phyloP scores from a whole-genome alignment of 2,329 filamentous ascomycete genomes.

The Trichoderma aggressivum region DNA sequence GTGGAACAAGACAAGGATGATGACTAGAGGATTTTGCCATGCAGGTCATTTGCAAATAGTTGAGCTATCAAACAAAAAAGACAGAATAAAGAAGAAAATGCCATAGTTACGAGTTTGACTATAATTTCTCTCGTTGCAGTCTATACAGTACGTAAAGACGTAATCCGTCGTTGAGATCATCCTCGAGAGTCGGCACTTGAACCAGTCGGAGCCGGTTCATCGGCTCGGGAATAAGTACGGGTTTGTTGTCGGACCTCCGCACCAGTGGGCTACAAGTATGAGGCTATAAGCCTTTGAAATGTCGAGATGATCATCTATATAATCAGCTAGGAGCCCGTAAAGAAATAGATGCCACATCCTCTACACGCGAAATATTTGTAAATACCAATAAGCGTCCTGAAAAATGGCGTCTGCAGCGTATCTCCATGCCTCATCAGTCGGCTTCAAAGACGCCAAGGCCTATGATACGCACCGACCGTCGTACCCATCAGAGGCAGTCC shows the following conservation, averaged over 20 bases:
- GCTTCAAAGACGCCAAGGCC: slow-evolving; percentile 60
- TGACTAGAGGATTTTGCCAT: slow-evolving; percentile 1
- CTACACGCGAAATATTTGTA: not conserved
- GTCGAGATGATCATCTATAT: not conserved
- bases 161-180: not conserved
- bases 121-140: not conserved
- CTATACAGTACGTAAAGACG: not conserved
- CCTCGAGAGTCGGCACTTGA: not conserved
- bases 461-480: slow-evolving; percentile 69
- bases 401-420: slow-evolving; percentile 38
- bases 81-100: not conserved
- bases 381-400: not conserved
- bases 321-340: not conserved
- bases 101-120: not conserved
- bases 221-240: slow-evolving; percentile 14
- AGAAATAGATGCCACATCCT: not conserved
- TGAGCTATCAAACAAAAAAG: not conserved
- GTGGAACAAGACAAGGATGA: not conserved
- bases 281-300: not conserved
- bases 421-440: slow-evolving; percentile 51
- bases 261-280: not conserved
- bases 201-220: not conserved
- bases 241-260: slow-evolving; percentile 12
- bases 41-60: slow-evolving; percentile 12
- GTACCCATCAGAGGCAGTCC: slow-evolving; percentile 58